Evolutionary conservation across 2,329 filamentous ascomycete genomes (phyloP).

Genomic region (Beauveria caledonica): DNA sequence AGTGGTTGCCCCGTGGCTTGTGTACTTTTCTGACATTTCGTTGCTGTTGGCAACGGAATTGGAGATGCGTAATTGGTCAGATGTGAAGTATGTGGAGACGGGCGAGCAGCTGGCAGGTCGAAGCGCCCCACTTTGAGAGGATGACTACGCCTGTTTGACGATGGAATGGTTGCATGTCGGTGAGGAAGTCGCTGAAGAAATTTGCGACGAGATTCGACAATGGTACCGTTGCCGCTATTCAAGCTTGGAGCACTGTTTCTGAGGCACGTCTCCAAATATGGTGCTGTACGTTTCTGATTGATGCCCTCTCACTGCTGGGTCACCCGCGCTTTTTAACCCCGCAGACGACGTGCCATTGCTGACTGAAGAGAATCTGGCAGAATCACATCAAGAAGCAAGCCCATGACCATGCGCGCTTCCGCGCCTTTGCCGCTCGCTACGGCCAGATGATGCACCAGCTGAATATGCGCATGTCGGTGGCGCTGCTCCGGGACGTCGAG

Average conservation of each 20-base stretch:
- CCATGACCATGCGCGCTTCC: slow-evolving; percentile 55
- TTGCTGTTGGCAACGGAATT: slow-evolving; percentile 25
- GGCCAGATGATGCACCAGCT: slow-evolving; percentile 58
- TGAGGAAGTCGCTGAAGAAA: neutral
- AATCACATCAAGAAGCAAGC: slow-evolving; percentile 59
- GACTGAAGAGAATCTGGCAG: slow-evolving; percentile 26
- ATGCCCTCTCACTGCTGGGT: neutral
- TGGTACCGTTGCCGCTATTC: slow-evolving; percentile 60
- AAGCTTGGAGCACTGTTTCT: slow-evolving; percentile 58
- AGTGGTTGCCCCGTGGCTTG: slow-evolving; percentile 21
- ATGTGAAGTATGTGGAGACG: neutral
- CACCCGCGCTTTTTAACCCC: neutral
- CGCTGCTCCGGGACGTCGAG: slow-evolving; percentile 47
- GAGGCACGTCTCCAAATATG: slow-evolving; percentile 60
- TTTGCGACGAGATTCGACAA: slow-evolving; percentile 28
- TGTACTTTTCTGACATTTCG: slow-evolving; percentile 24
- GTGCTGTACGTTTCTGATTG: slow-evolving; percentile 43
- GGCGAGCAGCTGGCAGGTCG: neutral
- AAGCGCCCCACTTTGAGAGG: slow-evolving; percentile 5
- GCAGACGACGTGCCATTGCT: neutral
- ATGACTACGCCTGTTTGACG: neutral
- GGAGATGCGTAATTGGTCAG: neutral
- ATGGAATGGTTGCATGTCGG: neutral
- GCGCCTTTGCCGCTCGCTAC: slow-evolving; percentile 51
- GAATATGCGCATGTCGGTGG: slow-evolving; percentile 57